Evolutionary conservation across 2,329 filamentous ascomycete species (phyloP), one percentile per base, ranked within the genome.

Genomic region (Clonostachys rosea): DNA sequence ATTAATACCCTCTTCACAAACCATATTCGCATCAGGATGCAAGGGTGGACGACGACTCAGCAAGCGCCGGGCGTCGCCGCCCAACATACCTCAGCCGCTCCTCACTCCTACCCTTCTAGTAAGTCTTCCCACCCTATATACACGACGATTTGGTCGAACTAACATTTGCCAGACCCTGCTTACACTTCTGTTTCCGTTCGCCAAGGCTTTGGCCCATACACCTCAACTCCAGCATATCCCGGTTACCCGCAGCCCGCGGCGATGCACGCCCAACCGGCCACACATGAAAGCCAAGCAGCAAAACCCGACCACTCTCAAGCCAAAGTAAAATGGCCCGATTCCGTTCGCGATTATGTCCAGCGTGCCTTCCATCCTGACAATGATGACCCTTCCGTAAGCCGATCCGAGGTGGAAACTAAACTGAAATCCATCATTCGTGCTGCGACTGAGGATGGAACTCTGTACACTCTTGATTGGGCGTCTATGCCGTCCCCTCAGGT

Each of bases 311-410:
- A 64, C 56, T 59, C 64, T 56, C 74, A 76, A 64, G 69, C 76
- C 61, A 89, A 86, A 71, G 84, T 86, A 58, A 82, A 87, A 56
- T 97, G 90, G 86, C 85, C 91, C 34, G 73, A 81, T 40, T 81
- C 86, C n/a, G 89, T 97, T 50, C 87, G 91, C 57, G 75, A 79
- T 54, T 97, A 96, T 69, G 92, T 97, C 34, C 86, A 91, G 59
- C 84, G 91, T 60, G 91, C 91, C 24, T 97, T 97, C 63, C 83
- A 88, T 44, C 79, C 83, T 24, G 79, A 83, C 49, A 88, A 91
- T 61, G 73, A 84, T 54, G 77, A 87, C 52, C 59, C 77, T 6
- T 76, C 79, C 37, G 79, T 91, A 42, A 65, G 72, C 44, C 78
- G 79, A 46, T 59, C 76, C 46, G 90, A 95, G 48, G 86, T 96